These are phyloP conservation scores for Malassezia brasiliensis DNA, from an alignment of 1,284 basidiomycete species.

Conservation along the genomic window DNA sequence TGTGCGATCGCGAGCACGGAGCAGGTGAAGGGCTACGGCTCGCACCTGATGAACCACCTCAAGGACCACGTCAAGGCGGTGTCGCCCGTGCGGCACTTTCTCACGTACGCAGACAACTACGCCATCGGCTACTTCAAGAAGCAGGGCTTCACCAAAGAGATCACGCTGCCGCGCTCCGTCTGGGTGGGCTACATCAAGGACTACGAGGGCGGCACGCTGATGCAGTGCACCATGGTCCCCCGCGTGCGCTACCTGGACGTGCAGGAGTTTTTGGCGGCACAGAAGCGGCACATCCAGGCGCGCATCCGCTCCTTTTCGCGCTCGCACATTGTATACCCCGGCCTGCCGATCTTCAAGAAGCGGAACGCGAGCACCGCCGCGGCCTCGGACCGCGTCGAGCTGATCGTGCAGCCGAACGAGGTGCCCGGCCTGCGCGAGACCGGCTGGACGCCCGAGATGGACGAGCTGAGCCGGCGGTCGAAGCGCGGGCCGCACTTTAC, in stretches of 20 bases:
- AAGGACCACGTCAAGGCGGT: constrained; percentile 80
- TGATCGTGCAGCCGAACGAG: constrained; percentile 32
- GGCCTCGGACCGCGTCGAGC: constrained; percentile 6
- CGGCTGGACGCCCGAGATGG: constrained; percentile 84
- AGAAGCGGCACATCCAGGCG: constrained; percentile 63
- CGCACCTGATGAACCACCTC: constrained; percentile 97
- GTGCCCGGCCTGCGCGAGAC: constrained; percentile 56
- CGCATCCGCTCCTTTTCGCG: constrained; percentile 82
- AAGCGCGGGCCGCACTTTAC: constrained; percentile 56
- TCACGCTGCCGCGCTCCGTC: constrained; percentile 72
- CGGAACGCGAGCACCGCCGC: constrained; percentile 35
- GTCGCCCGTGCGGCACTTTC: constrained; percentile 78
- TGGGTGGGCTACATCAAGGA: constrained; percentile 99
- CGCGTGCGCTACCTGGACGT: constrained; percentile 84
- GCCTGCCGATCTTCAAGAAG: constrained; percentile 67
- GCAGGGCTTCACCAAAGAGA: constrained; percentile 88
- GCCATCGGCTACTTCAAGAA: constrained; percentile 99
- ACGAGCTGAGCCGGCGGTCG: constrained; percentile 59
- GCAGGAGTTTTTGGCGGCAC: constrained; percentile 64
- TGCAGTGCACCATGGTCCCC: constrained; percentile 88
- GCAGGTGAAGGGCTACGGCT: constrained; percentile 97
- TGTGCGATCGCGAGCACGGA: constrained; percentile 93
- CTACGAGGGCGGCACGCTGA: constrained; percentile 99
- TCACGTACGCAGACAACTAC: constrained; percentile 98
- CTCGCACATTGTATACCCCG: constrained; percentile 75